Percentiles rank a stretch among this genome's conserved stretches.
phyloP scores from a whole-genome alignment of 2,329 filamentous ascomycete genomes.

The Ceratocystis diversiconidia region DNA sequence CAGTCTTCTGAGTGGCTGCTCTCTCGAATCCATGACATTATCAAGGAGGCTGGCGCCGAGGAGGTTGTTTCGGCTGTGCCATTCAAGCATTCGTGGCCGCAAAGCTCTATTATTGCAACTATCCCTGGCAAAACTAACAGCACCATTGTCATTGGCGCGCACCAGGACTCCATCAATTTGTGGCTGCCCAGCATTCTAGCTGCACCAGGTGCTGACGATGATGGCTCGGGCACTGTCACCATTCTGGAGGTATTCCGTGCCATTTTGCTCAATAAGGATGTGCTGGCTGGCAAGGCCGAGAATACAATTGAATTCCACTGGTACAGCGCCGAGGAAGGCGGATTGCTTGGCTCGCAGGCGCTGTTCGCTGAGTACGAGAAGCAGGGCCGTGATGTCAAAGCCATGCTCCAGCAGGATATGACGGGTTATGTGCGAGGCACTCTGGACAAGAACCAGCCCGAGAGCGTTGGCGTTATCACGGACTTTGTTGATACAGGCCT shows the following conservation, averaged over 20 bases:
- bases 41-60: conserved; percentile 56
- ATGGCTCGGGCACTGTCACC: conserved; percentile 83
- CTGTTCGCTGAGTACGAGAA: conserved; percentile 75
- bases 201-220: conserved; percentile 89
- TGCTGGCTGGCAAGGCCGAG: conserved; percentile 54
- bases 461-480: conserved; percentile 83
- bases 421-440: conserved; percentile 78
- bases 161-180: conserved; percentile 91
- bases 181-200: conserved; percentile 72
- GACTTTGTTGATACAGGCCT: conserved; percentile 75
- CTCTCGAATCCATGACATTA: conserved; percentile 54
- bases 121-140: conserved; percentile 75
- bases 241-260: conserved; percentile 83
- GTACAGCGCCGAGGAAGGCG: conserved; percentile 85
- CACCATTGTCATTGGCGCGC: conserved; percentile 76
- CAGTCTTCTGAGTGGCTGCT: conserved; percentile 83
- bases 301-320: conserved; percentile 96
- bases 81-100: conserved; percentile 75
- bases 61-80: conserved; percentile 52
- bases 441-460: conserved; percentile 63
- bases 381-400: conserved; percentile 61
- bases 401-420: conserved; percentile 99
- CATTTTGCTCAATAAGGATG: conserved; percentile 56
- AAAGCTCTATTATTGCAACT: conserved; percentile 80
- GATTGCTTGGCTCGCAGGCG: conserved; percentile 74